Evolutionary conservation across 148 eudicot species (phyloP).

Genomic region (Beta vulgaris): DNA sequence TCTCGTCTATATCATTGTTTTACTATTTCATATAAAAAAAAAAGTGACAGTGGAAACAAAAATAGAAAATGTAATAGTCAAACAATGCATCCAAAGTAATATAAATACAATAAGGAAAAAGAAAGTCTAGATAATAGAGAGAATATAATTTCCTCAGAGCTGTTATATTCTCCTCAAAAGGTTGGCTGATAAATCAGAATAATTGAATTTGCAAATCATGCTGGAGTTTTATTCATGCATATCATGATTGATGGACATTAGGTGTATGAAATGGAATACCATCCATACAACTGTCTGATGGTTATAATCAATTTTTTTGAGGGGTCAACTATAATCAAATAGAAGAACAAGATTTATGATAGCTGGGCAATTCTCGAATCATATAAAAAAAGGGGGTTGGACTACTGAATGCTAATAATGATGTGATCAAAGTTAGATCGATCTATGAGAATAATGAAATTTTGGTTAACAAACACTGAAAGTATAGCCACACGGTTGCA

Average conservation of each 20-base stretch:
- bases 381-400: no score
- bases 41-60: no score
- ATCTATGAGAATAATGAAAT: neutral
- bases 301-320: neutral
- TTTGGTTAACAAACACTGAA: neutral
- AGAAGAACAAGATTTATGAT: neutral
- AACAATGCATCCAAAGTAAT: no score
- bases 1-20: no score
- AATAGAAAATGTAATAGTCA: no score
- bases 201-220: neutral
- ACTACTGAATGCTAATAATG: no score
- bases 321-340: no score
- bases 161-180: neutral
- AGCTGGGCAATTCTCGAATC: no score
- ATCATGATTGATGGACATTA: neutral
- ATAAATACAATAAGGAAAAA: no score
- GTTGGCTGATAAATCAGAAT: neutral
- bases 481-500: conserved; percentile 19
- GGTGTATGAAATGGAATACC: conserved; percentile 10
- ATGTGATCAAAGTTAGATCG: no score
- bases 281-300: conserved; percentile 24
- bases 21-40: no score
- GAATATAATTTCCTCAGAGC: neutral
- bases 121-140: neutral
- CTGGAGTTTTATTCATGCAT: neutral